These are phyloP conservation scores for Panaeolus papilionaceus DNA, from an alignment of 768 basidiomycete genomes.

Conservation along the genomic window DNA sequence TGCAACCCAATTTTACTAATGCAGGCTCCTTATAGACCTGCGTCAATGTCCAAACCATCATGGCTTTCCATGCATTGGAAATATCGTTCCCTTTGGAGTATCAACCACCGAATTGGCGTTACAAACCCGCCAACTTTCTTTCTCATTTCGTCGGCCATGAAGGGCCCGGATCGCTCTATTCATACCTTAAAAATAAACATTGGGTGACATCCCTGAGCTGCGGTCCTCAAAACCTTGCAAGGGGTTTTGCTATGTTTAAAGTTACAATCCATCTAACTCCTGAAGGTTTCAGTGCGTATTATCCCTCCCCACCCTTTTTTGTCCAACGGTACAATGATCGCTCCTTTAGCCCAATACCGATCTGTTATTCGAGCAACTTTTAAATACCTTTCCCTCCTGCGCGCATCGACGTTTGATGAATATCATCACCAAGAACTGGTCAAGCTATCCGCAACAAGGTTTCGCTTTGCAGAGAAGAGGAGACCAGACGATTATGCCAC, in stretches of 20 bases:
- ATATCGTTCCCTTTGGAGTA: constrained; percentile 80
- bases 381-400: constrained; percentile 80
- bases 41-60: constrained; percentile 88
- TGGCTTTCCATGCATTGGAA: constrained; percentile 85
- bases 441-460: constrained; percentile 72
- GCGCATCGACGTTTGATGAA: constrained; percentile 61
- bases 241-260: constrained; percentile 92
- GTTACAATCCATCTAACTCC: constrained; percentile 80
- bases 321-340: background rate
- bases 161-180: constrained; percentile 89
- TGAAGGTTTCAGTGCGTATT: constrained; percentile 80
- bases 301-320: background rate
- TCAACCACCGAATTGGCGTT: constrained; percentile 74
- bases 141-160: constrained; percentile 91
- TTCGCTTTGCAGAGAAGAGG: constrained; percentile 88
- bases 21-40: constrained; percentile 57
- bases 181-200: constrained; percentile 88
- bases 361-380: constrained; percentile 71
- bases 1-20: constrained; percentile 25
- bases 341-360: constrained; percentile 70
- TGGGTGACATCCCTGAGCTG: constrained; percentile 82
- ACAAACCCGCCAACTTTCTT: constrained; percentile 80
- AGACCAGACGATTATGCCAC: constrained; percentile 82
- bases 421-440: constrained; percentile 81
- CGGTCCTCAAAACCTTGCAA: constrained; percentile 72